Evolutionary conservation across 306 rosid species (phyloP), one percentile per base, ranked within the genome.

Genomic region (Abrus precatorius): DNA sequence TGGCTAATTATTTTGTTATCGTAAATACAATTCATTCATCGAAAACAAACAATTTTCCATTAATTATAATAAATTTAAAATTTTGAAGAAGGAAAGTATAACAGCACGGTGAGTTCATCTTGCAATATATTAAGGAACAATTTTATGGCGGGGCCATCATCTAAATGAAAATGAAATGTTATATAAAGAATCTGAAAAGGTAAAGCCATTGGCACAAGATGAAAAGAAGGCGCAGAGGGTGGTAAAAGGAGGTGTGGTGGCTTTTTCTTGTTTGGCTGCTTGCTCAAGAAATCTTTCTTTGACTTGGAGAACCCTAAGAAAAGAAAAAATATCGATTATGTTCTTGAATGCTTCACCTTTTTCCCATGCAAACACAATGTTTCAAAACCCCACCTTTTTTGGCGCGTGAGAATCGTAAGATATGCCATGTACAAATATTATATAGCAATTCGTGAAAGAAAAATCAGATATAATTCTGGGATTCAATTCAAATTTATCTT

Each of bases 221-320:
- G 74, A 67, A 77, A 70, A 65, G 82, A 82, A 84, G 77, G 80
- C 75, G 76, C 66, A 56, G 75, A 59, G 52, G 66, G 79, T 14
- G 88, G 78, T 76, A 83, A 86, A 85, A 84, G 86, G 82, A 40
- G 44, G 67, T 70, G 72, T 52, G 83, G 81, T 86, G 78, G 87
- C 93, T 81, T 93, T 93, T 90, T 90, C 91, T 78, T 76, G n/a
- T 80, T 88, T 90, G 91, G 90, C 89, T 69, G 82, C 79, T 90
- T 93, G 78, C 91, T 70, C 91, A 86, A 93, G 88, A 91, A 91
- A 91, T 90, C 92, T 87, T 90, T 87, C 88, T 90, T 93, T 91
- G 95, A 93, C 98, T 93, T 88, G 53, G 77, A 66, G 79, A 87
- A 66, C 89, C 86, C 87, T 72, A 66, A 33, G 48, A 53, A 63